Evolutionary conservation across 345 rosid species (phyloP).

Genomic region (Gossypium bickii): DNA sequence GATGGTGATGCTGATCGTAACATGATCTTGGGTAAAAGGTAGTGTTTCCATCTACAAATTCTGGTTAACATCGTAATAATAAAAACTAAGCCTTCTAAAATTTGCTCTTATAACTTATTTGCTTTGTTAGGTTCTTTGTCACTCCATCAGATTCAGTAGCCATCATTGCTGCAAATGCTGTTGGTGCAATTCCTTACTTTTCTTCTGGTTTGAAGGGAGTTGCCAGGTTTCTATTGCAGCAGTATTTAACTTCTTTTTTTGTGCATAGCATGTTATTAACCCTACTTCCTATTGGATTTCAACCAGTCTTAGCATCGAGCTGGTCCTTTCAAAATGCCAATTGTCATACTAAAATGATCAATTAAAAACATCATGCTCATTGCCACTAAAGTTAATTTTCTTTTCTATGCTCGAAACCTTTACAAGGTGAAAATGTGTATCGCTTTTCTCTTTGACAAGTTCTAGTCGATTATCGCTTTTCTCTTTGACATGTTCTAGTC

Average conservation of each 20-base stretch:
- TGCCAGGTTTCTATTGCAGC: slow-evolving; percentile 57
- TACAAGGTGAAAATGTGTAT: neutral
- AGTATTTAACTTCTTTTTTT: neutral
- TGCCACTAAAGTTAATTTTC: neutral
- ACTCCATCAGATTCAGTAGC: slow-evolving; percentile 99
- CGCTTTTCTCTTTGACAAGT: too few relatives aligned
- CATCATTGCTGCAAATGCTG: slow-evolving; percentile 95
- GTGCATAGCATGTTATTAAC: neutral
- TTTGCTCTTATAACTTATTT: slow-evolving; percentile 12
- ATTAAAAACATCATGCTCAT: neutral
- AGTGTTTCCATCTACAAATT: slow-evolving; percentile 13
- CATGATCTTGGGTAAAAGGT: slow-evolving; percentile 99
- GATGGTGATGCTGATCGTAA: slow-evolving; percentile 99
- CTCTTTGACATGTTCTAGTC: too few relatives aligned
- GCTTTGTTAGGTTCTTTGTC: slow-evolving; percentile 73
- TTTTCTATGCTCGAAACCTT: neutral
- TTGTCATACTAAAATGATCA: neutral
- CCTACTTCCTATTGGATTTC: neutral
- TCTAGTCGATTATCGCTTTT: neutral
- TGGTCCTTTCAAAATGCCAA: neutral
- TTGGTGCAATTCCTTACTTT: slow-evolving; percentile 84
- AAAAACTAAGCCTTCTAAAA: neutral
- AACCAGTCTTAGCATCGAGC: neutral
- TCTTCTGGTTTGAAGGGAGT: slow-evolving; percentile 96
- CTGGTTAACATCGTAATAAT: slow-evolving; percentile 5